These are phyloP conservation scores for Monosporascus sp. DNA, from an alignment of 2,329 filamentous ascomycete species.

Conservation along the genomic window DNA sequence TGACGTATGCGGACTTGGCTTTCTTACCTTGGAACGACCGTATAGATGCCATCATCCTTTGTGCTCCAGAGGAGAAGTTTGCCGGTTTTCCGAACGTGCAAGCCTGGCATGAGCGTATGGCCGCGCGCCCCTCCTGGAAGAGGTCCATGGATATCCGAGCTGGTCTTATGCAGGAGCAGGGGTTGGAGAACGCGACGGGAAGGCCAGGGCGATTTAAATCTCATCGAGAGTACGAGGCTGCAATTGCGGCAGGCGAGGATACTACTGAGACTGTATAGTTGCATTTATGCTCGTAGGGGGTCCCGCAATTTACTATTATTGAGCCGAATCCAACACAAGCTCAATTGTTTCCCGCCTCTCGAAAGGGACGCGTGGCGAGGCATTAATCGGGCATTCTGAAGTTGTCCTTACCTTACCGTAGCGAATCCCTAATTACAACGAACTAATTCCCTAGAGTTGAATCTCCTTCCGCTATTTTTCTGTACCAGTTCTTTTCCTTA, in stretches of 20 bases:
- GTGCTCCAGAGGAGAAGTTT: constrained; percentile 6
- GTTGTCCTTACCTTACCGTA: too few relatives aligned
- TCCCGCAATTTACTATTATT: too few relatives aligned
- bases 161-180: constrained; percentile 13
- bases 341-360: too few relatives aligned
- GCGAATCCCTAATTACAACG: too few relatives aligned
- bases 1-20: constrained; percentile 20
- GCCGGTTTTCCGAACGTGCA: constrained; percentile 9
- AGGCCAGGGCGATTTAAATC: constrained; percentile 3
- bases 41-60: constrained; percentile 2
- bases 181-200: constrained; percentile 5
- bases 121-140: constrained; percentile 9
- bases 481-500: too few relatives aligned
- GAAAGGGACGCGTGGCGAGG: too few relatives aligned
- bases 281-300: too few relatives aligned
- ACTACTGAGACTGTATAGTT: not conserved
- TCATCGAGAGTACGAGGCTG: constrained; percentile 4
- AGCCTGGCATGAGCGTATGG: constrained; percentile 17
- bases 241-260: constrained; percentile 1
- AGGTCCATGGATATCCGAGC: constrained; percentile 7
- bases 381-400: too few relatives aligned
- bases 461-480: too few relatives aligned
- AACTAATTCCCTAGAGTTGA: too few relatives aligned
- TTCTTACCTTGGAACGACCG: constrained; percentile 14
- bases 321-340: too few relatives aligned